phyloP scores from a whole-genome alignment of 495 filamentous ascomycete genomes.

The Trichoderma gamsii region DNA sequence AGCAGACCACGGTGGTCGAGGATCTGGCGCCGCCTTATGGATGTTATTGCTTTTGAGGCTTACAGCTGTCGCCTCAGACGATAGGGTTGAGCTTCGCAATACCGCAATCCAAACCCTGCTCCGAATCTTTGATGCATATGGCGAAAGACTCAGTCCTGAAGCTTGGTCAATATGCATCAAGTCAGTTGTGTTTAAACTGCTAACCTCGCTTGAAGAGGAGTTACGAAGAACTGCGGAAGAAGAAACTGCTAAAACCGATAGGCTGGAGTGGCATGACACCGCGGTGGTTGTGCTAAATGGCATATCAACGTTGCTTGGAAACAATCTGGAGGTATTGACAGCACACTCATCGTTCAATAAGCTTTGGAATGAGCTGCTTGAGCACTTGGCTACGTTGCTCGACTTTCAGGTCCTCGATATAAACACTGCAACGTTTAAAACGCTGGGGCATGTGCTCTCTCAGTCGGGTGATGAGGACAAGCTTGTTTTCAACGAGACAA shows the following conservation, averaged over 20 bases:
- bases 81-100: conserved; percentile 79
- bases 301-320: conserved; percentile 59
- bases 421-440: conserved; percentile 64
- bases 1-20: conserved; percentile 40
- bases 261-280: conserved; percentile 67
- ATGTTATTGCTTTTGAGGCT: conserved; percentile 75
- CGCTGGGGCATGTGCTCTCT: conserved; percentile 60
- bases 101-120: conserved; percentile 86
- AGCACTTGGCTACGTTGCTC: conserved; percentile 55
- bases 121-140: conserved; percentile 86
- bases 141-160: conserved; percentile 67
- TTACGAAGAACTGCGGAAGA: conserved; percentile 28
- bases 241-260: conserved; percentile 32
- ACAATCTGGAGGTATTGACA: conserved; percentile 57
- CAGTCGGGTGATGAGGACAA: conserved; percentile 41
- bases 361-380: conserved; percentile 65
- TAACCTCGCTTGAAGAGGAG: conserved; percentile 50
- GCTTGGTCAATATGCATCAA: conserved; percentile 82
- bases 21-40: conserved; percentile 66
- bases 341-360: conserved; percentile 50
- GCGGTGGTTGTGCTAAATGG: conserved; percentile 67
- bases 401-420: conserved; percentile 58
- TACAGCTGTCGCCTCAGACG: conserved; percentile 68
- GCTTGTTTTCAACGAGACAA: conserved; percentile 48
- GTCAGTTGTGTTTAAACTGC: conserved; percentile 69